Base-by-base conservation (phyloP, 208 protist genomes). In the Leishmania martiniquensis region DNA sequence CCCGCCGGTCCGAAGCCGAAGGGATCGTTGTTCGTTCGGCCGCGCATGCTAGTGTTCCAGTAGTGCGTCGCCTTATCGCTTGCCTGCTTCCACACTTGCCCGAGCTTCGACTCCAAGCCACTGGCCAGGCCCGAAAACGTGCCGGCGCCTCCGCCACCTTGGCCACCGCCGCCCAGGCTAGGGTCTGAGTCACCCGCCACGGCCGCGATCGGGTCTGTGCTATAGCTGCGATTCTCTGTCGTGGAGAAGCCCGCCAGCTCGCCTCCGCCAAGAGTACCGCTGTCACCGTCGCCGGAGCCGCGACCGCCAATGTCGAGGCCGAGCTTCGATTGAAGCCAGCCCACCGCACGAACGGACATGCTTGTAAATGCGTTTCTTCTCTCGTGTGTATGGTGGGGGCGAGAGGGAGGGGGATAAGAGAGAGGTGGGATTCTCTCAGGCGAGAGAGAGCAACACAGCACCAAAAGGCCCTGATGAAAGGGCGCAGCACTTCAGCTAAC, bases 251-350 rank as follows among this genome's bases (percentile, higher is more conserved):
- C 80, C 0, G 70, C 75, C 1, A 84, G 75, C 62, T 84, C 80
- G 39, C 70, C 60, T 17, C 72, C 42, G 22, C 57, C 47, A 32
- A 47, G 57, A 25, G 59, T 70, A 49, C 25, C 62, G 34, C 55
- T 75, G 72, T 70, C 72, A 42, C 55, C 70, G 62, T 62, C 57
- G 44, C 29, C 44, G 22, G 54, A 60, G 51, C 78, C 39, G 57
- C 77, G 88, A 60, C 75, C 89, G 32, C 85, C 75, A 72, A 97
- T 96, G 80, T 97, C 87, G 32, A 95, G 80, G 17, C 93, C 93
- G 47, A 96, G 83, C 72, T 96, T 97, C 47, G 84, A 85, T 51
- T 88, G 86, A 15, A 97, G 85, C 92, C 93, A 97, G 25, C 85
- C 84, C 13, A 96, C 78, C 22, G 90, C 86, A 57, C 92, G 83